These are phyloP conservation scores for Trametes punicea DNA, from an alignment of 768 basidiomycete genomes.

Conservation along the genomic window DNA sequence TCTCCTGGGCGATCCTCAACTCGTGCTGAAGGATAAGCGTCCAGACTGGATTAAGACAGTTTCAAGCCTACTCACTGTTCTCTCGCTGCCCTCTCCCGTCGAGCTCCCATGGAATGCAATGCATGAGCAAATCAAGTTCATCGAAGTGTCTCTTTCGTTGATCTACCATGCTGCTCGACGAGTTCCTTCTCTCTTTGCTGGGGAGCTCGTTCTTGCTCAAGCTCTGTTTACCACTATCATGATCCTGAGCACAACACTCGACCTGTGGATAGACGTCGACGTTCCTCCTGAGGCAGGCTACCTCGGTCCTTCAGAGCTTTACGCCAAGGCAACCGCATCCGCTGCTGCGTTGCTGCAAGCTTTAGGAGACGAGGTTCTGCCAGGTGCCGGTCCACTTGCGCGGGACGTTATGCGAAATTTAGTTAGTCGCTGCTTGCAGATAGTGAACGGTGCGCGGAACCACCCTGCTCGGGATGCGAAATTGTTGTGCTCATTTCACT, in stretches of 20 bases:
- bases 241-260: constrained; percentile 52
- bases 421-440: constrained; percentile 39
- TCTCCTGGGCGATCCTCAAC: constrained; percentile 9
- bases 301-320: constrained; percentile 47
- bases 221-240: constrained; percentile 51
- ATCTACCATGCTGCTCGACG: constrained; percentile 46
- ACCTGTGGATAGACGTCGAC: constrained; percentile 55
- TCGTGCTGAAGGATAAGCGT: background rate
- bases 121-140: constrained; percentile 55
- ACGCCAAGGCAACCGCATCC: constrained; percentile 42
- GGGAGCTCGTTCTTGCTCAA: constrained; percentile 43
- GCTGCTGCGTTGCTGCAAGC: constrained; percentile 45
- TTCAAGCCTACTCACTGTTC: constrained; percentile 41
- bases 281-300: constrained; percentile 37
- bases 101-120: constrained; percentile 49
- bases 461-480: background rate
- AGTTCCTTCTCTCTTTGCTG: constrained; percentile 49
- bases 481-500: background rate
- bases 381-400: background rate
- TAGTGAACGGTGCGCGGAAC: constrained; percentile 1
- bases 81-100: constrained; percentile 51
- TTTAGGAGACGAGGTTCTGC: constrained; percentile 39
- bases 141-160: constrained; percentile 52
- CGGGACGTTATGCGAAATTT: constrained; percentile 28
- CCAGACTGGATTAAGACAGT: constrained; percentile 9